A percentile compares a stretch with the other conserved stretches of the same genome.
Conservation (phyloP, 2,329 filamentous ascomycete genomes). For the Ophiostoma triangulosporum region DNA sequence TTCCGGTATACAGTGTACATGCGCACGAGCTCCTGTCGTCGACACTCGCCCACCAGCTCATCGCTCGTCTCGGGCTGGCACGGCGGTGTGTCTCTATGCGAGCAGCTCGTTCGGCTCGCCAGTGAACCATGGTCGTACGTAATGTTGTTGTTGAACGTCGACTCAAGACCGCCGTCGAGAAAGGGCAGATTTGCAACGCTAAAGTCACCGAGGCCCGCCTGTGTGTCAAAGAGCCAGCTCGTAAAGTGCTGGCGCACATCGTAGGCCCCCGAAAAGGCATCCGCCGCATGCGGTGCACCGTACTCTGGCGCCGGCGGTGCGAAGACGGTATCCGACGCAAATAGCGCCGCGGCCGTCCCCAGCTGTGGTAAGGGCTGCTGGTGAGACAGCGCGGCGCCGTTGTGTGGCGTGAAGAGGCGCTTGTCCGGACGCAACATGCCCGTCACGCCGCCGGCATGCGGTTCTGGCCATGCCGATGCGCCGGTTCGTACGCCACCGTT, state of each 20-base stretch:
- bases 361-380: neutral
- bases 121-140: constrained; percentile 38
- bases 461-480: neutral
- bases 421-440: neutral
- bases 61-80: constrained; percentile 26
- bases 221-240: constrained; percentile 37
- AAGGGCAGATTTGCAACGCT: constrained; percentile 32
- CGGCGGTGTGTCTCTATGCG: constrained; percentile 32
- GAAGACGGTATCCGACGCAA: constrained; percentile 6
- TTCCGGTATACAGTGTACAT: constrained; percentile 25
- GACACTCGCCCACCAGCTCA: constrained; percentile 30
- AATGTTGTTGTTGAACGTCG: constrained; percentile 36
- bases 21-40: constrained; percentile 28
- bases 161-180: constrained; percentile 35
- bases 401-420: neutral
- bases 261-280: constrained; percentile 24
- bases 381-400: neutral
- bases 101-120: constrained; percentile 32
- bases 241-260: constrained; percentile 32
- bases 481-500: neutral
- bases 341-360: neutral
- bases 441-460: neutral
- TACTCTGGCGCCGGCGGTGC: constrained; percentile 19
- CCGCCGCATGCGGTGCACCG: constrained; percentile 14
- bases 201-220: constrained; percentile 28